phyloP scores from a whole-genome alignment of 306 rosid species.

The Elaeagnus macrophylla region DNA sequence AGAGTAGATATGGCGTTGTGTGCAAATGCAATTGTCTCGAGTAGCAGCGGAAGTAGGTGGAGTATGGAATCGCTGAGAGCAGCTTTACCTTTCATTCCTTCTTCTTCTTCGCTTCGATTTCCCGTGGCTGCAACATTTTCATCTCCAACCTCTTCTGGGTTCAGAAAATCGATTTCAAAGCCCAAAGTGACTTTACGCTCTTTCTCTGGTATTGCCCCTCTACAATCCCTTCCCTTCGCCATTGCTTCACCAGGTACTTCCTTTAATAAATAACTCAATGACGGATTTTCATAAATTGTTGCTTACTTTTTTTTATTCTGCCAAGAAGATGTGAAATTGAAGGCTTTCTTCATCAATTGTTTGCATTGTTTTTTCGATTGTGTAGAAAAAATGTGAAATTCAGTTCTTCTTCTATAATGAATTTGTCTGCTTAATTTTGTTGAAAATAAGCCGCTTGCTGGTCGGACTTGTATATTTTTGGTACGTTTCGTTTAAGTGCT shows the following conservation, averaged over 20 bases:
- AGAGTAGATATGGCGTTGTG: slow-evolving; percentile 8
- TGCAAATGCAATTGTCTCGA: slow-evolving; percentile 22
- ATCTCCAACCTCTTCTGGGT: slow-evolving; percentile 10
- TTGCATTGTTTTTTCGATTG: not conserved
- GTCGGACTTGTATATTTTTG: no score
- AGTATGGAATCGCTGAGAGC: slow-evolving; percentile 53
- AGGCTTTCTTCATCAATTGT: no score
- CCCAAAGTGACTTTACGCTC: slow-evolving; percentile 33
- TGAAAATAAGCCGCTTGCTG: not conserved
- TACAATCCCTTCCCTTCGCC: slow-evolving; percentile 24
- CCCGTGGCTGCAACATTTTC: slow-evolving; percentile 13
- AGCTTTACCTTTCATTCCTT: slow-evolving; percentile 38
- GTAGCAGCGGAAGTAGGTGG: slow-evolving; percentile 33
- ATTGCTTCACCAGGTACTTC: slow-evolving; percentile 44
- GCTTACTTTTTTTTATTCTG: no score
- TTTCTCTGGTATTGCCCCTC: slow-evolving; percentile 57
- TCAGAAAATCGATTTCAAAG: slow-evolving; percentile 24
- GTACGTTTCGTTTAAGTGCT: no score
- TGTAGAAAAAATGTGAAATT: not conserved
- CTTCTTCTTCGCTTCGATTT: slow-evolving; percentile 24
- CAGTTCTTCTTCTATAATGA: not conserved
- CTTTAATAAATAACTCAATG: not conserved
- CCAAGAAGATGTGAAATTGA: no score
- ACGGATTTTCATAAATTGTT: not conserved
- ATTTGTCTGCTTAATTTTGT: not conserved